Evolutionary conservation across 441 rosid genomes (phyloP), one percentile per base, ranked within the genome.

Genomic region (Gossypium trilobum): DNA sequence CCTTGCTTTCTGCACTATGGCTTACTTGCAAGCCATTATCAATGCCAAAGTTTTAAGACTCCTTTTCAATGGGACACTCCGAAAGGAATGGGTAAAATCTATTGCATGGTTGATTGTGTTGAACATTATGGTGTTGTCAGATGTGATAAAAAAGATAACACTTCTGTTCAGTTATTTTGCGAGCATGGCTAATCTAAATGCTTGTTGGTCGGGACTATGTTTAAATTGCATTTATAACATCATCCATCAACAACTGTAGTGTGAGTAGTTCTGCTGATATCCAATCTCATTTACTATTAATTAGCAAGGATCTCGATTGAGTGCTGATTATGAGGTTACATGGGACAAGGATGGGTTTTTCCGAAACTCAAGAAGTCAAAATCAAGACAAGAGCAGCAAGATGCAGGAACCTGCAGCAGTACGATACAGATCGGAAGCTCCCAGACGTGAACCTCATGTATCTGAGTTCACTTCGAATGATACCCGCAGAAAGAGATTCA

Each of bases 281-380:
- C 42, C 60, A 10, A 48, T 27, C 20, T 71, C 59, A 39, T 39
- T 70, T 46, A 10, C 39, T 50, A 78, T 56, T 77, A 62, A 39
- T 76, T 88, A 92, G 97, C 88, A 90, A 89, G 97, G 99, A 66
- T 85, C 96, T 27, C 81, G 86, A 72, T 57, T 91, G 82, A 88
- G 81, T 80, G 92, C 97, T 75, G 97, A 91, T 82, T 95, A 86
- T 76, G 92, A 87, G 73, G 89, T 90, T 51, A 83, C 88, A 62
- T 94, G 95, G 96, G 88, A 88, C 80, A 90, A 85, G 80, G 88
- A 86, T 73, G 89, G 86, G 75, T 84, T 85, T 80, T 94, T 91
- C 85, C 82, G 79, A 36, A 83, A 80, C 82, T 79, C 85, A 8
- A 86, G 89, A 80, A 82, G 76, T 75, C 82, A 81, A 62, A 78